Evolutionary conservation across 106 monocot genomes (phyloP).

Genomic region (Vanilla planifolia): DNA sequence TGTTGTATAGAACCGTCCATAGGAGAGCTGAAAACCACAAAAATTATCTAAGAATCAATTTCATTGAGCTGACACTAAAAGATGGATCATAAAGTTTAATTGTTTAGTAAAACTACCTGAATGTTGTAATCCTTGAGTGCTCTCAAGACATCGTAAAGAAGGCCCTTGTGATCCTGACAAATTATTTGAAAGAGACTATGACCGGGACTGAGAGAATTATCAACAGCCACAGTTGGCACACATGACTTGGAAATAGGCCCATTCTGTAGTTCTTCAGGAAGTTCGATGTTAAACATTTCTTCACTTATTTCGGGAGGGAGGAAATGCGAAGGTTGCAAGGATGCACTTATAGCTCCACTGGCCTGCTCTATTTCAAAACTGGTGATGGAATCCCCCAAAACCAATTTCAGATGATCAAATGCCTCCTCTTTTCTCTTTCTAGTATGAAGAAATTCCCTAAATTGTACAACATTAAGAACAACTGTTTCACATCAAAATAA

Average conservation of each 20-base stretch:
- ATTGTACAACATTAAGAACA: not conserved
- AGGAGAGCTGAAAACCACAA: constrained; percentile 50
- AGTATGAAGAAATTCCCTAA: constrained; percentile 74
- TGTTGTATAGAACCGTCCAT: constrained; percentile 66
- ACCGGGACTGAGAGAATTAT: constrained; percentile 70
- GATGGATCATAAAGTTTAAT: not conserved
- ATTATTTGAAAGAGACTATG: constrained; percentile 77
- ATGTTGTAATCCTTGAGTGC: constrained; percentile 84
- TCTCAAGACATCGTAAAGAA: constrained; percentile 89
- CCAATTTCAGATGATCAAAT: constrained; percentile 35
- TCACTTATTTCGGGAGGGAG: constrained; percentile 41
- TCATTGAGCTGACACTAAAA: not conserved
- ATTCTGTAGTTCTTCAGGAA: constrained; percentile 24
- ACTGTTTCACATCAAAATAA: not conserved
- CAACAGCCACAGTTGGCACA: constrained; percentile 43
- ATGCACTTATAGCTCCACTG: constrained; percentile 30
- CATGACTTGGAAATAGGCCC: constrained; percentile 8
- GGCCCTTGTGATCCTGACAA: constrained; percentile 74
- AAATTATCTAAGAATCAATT: not conserved
- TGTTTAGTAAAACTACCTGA: constrained; percentile 42
- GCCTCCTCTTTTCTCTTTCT: constrained; percentile 65
- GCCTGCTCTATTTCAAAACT: constrained; percentile 62
- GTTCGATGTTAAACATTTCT: constrained; percentile 49
- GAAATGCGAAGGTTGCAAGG: constrained; percentile 47
- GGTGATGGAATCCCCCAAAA: constrained; percentile 55